Conservation (phyloP, 1,139 yeast species). For the Diutina siamensis region DNA sequence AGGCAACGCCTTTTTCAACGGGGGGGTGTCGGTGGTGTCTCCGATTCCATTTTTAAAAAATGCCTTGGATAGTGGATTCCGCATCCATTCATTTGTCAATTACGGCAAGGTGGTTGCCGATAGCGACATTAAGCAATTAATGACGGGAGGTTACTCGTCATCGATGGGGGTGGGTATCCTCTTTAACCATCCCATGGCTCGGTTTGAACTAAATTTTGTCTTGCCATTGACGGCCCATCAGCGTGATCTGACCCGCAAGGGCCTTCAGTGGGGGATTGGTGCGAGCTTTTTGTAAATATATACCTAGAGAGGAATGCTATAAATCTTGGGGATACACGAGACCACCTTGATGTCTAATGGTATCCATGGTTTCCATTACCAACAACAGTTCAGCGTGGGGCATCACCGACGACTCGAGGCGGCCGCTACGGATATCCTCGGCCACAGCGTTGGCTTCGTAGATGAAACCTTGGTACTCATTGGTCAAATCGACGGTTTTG, state of each 20-base stretch:
- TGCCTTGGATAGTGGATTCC: conserved; percentile 47
- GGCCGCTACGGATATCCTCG: conserved; percentile 25
- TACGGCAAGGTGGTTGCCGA: conserved; percentile 50
- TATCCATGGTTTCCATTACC: conserved; percentile 34
- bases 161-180: conserved; percentile 61
- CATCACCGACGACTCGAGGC: conserved; percentile 20
- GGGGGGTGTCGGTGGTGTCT: conserved; percentile 60
- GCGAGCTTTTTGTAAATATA: conserved; percentile 53
- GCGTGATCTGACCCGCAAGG: conserved; percentile 65
- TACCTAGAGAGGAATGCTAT: conserved; percentile 3
- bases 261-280: conserved; percentile 90
- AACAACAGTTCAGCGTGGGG: conserved; percentile 34
- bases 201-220: conserved; percentile 82
- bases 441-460: conserved; percentile 45
- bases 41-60: conserved; percentile 39
- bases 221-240: conserved; percentile 60
- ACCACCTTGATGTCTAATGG: conserved; percentile 27
- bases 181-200: conserved; percentile 78
- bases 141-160: not conserved
- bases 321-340: conserved; percentile 31
- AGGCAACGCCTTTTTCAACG: conserved; percentile 64
- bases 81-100: conserved; percentile 60
- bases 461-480: conserved; percentile 28
- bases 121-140: conserved; percentile 30
- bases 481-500: not conserved